Percentiles rank a stretch among this genome's conserved stretches.
These are phyloP conservation scores for Babjeviella inositovora DNA, from an alignment of 805 yeast genomes.

Conservation along the genomic window DNA sequence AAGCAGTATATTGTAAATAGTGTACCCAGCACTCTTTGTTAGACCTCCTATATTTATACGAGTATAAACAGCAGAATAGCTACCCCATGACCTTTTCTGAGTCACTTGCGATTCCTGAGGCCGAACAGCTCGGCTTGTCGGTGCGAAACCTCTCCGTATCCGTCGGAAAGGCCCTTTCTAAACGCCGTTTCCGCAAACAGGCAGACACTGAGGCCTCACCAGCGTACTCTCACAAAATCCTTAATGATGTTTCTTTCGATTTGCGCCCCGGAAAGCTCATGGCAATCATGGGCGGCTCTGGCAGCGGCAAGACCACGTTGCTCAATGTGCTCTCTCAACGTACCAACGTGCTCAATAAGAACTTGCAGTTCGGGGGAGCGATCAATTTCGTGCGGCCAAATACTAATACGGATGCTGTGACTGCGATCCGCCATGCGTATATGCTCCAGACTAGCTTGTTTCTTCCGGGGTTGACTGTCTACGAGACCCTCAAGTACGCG, in stretches of 20 bases:
- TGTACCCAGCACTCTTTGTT: too few relatives aligned
- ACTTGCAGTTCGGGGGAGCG: slow-evolving; percentile 22
- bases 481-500: slow-evolving; percentile 53
- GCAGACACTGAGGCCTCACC: too few relatives aligned
- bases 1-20: too few relatives aligned
- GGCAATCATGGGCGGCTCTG: slow-evolving; percentile 81
- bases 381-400: slow-evolving; percentile 12
- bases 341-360: slow-evolving; percentile 14
- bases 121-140: too few relatives aligned
- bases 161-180: too few relatives aligned
- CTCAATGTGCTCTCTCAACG: slow-evolving; percentile 44
- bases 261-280: slow-evolving; percentile 45
- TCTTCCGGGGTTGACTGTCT: slow-evolving; percentile 55
- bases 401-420: slow-evolving; percentile 5
- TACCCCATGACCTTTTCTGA: too few relatives aligned
- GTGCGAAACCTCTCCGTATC: too few relatives aligned
- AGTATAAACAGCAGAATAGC: too few relatives aligned
- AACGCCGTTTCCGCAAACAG: too few relatives aligned
- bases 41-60: too few relatives aligned
- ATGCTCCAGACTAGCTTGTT: slow-evolving; percentile 65
- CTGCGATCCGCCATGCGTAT: slow-evolving; percentile 31
- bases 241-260: slow-evolving; percentile 38
- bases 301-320: slow-evolving; percentile 75
- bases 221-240: too few relatives aligned
- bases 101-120: too few relatives aligned